phyloP scores from a whole-genome alignment of 2,329 filamentous ascomycete genomes.

The Claviceps fusiformis region DNA sequence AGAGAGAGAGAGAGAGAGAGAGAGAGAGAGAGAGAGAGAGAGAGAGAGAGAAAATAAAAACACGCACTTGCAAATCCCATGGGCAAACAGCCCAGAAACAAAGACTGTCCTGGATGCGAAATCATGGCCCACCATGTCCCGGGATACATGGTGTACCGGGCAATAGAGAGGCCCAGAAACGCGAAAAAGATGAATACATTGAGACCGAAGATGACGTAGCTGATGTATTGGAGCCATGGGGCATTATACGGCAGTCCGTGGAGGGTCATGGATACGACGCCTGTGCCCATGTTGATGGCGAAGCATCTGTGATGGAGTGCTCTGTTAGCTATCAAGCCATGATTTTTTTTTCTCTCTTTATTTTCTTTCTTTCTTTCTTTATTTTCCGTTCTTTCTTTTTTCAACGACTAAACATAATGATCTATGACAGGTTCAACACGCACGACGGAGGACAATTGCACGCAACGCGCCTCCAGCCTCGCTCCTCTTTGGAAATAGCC shows the following conservation, averaged over 20 bases:
- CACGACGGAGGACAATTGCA: slow-evolving; percentile 43
- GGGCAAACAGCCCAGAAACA: slow-evolving; percentile 56
- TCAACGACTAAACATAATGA: background rate
- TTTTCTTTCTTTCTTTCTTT: too few species aligned
- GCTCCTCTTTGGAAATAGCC: slow-evolving; percentile 13
- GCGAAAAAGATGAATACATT: slow-evolving; percentile 44
- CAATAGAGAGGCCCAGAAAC: slow-evolving; percentile 38
- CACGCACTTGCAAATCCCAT: slow-evolving; percentile 48
- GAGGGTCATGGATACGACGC: slow-evolving; percentile 50
- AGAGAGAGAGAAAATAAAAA: background rate
- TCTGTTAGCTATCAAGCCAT: background rate
- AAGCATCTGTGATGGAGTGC: slow-evolving; percentile 34
- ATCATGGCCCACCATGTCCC: slow-evolving; percentile 55
- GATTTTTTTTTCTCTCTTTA: background rate
- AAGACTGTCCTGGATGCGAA: slow-evolving; percentile 48
- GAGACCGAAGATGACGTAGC: slow-evolving; percentile 45
- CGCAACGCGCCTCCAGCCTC: slow-evolving; percentile 31
- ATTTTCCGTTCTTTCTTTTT: background rate
- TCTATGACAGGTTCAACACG: slow-evolving; percentile 10
- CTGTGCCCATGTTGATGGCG: slow-evolving; percentile 52
- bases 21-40: too few species aligned
- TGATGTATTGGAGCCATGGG: slow-evolving; percentile 43
- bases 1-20: too few species aligned
- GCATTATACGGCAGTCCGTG: slow-evolving; percentile 48
- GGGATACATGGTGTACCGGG: slow-evolving; percentile 53